phyloP scores from a whole-genome alignment of 2,329 filamentous ascomycete species.

The Penicillium brasilianum region DNA sequence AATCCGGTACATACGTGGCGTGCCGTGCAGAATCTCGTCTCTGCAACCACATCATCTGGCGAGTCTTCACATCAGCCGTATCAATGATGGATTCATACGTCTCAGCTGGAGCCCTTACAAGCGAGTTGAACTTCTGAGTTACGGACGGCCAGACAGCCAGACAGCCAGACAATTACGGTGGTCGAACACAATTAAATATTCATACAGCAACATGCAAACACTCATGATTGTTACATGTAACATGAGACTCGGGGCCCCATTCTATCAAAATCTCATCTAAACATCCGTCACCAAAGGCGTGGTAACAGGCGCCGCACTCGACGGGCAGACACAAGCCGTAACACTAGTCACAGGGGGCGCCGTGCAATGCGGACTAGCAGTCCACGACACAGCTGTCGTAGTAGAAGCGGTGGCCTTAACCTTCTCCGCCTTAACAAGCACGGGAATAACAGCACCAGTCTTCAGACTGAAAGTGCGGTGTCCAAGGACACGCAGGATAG shows the following conservation, averaged over 20 bases:
- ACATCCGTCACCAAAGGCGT: constrained; percentile 32
- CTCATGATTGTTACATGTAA: too few relatives aligned
- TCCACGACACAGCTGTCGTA: constrained; percentile 35
- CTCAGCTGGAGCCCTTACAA: too few relatives aligned
- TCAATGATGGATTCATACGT: not conserved
- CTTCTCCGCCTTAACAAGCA: constrained; percentile 53
- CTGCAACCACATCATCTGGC: not conserved
- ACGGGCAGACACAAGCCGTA: constrained; percentile 38
- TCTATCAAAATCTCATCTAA: not conserved
- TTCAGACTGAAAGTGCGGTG: constrained; percentile 53
- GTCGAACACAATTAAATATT: not conserved
- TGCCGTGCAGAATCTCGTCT: not conserved
- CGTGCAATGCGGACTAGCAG: constrained; percentile 39
- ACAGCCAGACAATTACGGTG: too few relatives aligned
- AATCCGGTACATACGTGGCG: not conserved
- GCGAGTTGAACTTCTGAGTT: too few relatives aligned
- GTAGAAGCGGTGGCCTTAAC: constrained; percentile 7
- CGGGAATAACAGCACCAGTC: constrained; percentile 58
- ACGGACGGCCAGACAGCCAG: too few relatives aligned
- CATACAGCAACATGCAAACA: not conserved
- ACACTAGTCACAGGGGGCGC: constrained; percentile 39
- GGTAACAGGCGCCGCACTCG: constrained; percentile 37
- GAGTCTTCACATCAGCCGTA: not conserved
- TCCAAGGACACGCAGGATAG: constrained; percentile 52
- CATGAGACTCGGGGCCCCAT: not conserved